A percentile compares a stretch with the other conserved stretches of the same genome.
Evolutionary conservation across 2,329 filamentous ascomycete genomes (phyloP).

Genomic region (Metarhizium album): DNA sequence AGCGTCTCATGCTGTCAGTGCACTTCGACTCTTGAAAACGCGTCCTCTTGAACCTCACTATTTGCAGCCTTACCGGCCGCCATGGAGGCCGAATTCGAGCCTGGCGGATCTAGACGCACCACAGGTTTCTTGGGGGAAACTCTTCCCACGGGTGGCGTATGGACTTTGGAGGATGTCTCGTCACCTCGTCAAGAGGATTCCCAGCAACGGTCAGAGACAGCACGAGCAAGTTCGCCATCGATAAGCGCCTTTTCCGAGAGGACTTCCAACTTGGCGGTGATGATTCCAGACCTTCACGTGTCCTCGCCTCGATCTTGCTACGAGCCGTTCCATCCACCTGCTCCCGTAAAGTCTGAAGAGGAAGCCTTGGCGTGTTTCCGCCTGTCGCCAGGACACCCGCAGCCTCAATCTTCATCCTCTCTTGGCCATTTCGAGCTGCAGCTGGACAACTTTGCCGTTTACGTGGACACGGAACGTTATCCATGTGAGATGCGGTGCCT

Average conservation of each 20-base stretch:
- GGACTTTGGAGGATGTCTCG: background rate
- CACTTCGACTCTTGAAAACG: no score
- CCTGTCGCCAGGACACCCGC: background rate
- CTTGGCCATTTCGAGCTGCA: constrained; percentile 34
- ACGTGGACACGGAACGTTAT: constrained; percentile 28
- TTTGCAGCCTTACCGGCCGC: background rate
- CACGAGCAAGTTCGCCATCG: background rate
- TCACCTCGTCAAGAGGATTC: background rate
- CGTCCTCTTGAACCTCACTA: no score
- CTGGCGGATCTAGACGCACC: background rate
- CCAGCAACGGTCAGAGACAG: background rate
- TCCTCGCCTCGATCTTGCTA: background rate
- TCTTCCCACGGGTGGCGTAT: background rate
- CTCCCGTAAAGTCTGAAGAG: background rate
- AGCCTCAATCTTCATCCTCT: background rate
- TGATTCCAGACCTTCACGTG: background rate
- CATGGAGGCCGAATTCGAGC: background rate
- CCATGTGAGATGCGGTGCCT: constrained; percentile 43
- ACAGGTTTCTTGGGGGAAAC: background rate
- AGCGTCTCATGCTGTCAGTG: no score
- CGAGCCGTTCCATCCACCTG: background rate
- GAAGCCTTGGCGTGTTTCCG: constrained; percentile 6
- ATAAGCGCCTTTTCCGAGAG: background rate
- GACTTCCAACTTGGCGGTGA: background rate
- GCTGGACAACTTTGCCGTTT: constrained; percentile 48